Base-by-base conservation (phyloP, 2,329 filamentous ascomycete species). In the Alternaria postmessia region DNA sequence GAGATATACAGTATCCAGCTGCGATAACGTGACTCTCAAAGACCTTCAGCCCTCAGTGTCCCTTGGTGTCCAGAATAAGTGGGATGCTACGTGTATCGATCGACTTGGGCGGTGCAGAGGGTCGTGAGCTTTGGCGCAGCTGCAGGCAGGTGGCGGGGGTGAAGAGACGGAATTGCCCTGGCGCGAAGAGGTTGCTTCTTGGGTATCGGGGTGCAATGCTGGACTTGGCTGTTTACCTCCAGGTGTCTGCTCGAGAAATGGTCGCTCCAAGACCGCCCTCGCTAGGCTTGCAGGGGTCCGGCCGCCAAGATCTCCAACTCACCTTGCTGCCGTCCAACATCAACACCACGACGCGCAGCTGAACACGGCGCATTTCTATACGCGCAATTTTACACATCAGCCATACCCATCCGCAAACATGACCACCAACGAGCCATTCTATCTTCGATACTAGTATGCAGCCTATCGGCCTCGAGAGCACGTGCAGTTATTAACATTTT, bases 361-460 rank as follows among this genome's bases (percentile, higher is more conserved):
- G 59, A 57, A 34, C 32, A 49, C 32, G 7, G 46, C 12, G 32
- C 34, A 49, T 49, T 18, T 24, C 30, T 49, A 36, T 36, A 48
- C 46, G 36, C 39, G 42, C 20, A 34, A 18, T 7, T 20, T 48
- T 12, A 39, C 8, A 20, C 26, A 8, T 5, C 32, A 34, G 32
- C 32, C 32, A 16, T 34, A 34, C 5, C 2, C 34, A 11, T 22
- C 38, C 24, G 38, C 18, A 26, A 36, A 16, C 86, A 83, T 91
- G 70, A 83, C 86, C 59, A 81, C 85, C 71, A 91, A 86, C 79
- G 94, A 97, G 73, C 90, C 91, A 7, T 98, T 99, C 79, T 99
- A 99, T 76, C 83, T 99, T 69, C 90, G 95, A 74, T 99, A 99
- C 85, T 99, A 99, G 94, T 97, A 88, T 79, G 91, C 79, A 34